Evolutionary conservation across 495 filamentous ascomycete species (phyloP), one percentile per base, ranked within the genome.

Genomic region (Penicillium lividum): DNA sequence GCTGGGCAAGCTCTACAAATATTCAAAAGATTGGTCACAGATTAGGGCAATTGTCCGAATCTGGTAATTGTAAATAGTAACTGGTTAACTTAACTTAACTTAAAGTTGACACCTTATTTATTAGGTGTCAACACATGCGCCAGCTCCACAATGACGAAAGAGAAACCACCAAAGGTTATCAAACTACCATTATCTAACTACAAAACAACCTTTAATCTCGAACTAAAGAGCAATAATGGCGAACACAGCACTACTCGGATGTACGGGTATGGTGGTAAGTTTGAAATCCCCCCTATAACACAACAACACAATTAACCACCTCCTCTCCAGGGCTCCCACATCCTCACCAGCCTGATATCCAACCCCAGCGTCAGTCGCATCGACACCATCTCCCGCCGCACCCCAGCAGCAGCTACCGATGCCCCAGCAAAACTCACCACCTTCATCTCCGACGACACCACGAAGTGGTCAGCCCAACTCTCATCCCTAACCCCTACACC

Each of bases 381-480:
- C 9, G 74, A 82, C 52, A 78, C 78, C 0, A 74, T 82, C 58
- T 79, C 79, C 16, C 75, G 79, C 15, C 72, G 77, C 38, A 73
- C 72, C 0, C 77, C 77, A 3, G 44, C 68, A 44, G 59, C 63
- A 15, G 67, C 74, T 6, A 55, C 52, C 18, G 38, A 66, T 10
- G 60, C 73, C 7, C 68, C 71, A 1, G 58, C 62, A 52, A 78
- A 79, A 49, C 66, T 81, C 28, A 77, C 75, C 43, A 76, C 77
- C 6, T 64, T 81, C 49, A 68, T 80, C 36, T 71, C 75, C 18
- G 57, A 71, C 34, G 74, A 80, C 45, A 81, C 74, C 30, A 68
- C 76, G 5, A 77, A 77, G 34, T 92, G 89, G 89, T 69, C 82
- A 10, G 60, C 68, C 16, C 70, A 69, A 45, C 77, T 92, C 57